Conservation (phyloP, 192 early-diverging fungal species). For the Coemansia sp. region DNA sequence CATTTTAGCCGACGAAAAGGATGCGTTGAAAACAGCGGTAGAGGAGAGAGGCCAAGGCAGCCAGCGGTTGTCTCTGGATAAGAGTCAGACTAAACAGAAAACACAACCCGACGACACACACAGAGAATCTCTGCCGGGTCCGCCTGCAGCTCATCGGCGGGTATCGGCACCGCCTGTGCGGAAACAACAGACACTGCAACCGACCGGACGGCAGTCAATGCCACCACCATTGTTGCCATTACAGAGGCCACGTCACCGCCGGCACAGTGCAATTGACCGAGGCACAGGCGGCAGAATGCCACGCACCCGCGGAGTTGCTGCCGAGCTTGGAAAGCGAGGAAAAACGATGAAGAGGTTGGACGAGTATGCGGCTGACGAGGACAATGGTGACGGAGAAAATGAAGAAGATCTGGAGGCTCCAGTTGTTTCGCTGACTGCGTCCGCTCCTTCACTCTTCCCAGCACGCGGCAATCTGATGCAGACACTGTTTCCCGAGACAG, state of each 20-base stretch:
- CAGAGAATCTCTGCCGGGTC: too few species aligned
- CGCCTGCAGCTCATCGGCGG: too few species aligned
- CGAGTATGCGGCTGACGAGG: background rate
- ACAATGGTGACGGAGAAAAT: background rate
- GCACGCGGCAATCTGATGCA: conserved; percentile 7
- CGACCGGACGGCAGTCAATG: background rate
- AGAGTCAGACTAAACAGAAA: too few species aligned
- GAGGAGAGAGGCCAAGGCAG: background rate
- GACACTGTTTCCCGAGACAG: background rate
- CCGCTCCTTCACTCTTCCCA: background rate
- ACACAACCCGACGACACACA: too few species aligned
- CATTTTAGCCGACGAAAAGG: too few species aligned
- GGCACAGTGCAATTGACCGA: background rate
- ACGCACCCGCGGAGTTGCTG: too few species aligned
- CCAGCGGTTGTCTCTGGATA: background rate
- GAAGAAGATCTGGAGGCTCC: background rate
- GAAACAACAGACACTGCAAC: background rate
- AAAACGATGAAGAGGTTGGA: background rate
- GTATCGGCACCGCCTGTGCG: too few species aligned
- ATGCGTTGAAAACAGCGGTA: background rate
- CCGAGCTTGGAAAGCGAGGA: too few species aligned
- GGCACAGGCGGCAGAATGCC: background rate
- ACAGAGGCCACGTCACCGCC: background rate
- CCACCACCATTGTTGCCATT: conserved; percentile 1
- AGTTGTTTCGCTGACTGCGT: background rate